Evolutionary conservation across 768 basidiomycete species (phyloP), one percentile per base, ranked within the genome.

Genomic region (Boletus reticulatus): DNA sequence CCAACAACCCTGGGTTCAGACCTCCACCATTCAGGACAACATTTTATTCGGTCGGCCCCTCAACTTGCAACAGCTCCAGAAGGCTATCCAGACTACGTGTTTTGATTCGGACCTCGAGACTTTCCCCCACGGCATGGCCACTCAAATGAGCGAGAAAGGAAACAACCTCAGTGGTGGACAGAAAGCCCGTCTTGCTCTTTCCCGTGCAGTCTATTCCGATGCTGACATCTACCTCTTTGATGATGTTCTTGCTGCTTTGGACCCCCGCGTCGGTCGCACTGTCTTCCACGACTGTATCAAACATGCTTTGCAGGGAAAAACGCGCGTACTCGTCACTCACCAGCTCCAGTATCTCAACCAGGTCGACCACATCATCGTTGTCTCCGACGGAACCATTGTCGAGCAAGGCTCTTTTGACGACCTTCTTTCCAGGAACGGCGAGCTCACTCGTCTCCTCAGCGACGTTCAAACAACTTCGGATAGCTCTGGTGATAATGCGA

Each of bases 131-230:
- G 68, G 68, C 22, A 62, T 69, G 59, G 68, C 67, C 37, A 80
- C 79, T 3, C 76, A 80, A 60, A 72, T 80, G 56, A 79, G 76
- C 31, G 78, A 80, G 58, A 78, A 78, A 56, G 78, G 78, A 34
- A 68, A 72, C 44, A 80, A 75, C 47, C 65, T 61, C 29, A 74
- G 72, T 54, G 80, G 80, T 42, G 80, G 80, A 36, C 80, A 81
- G 62, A 81, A 79, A 61, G 80, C 80, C 7, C 67, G 80, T 34
- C 71, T 81, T 24, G 72, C 75, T 5, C 66, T 80, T 36, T 78
- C 79, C 29, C 71, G 79, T 29, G 78, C 78, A 4, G 67, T 80
- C 14, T 80, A 80, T 54, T 73, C 74, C 6, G 62, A 72, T 45
- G 72, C 78, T 8, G 68, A 72, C 4, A 71, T 78, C 44, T 68